A percentile compares a stretch with the other conserved stretches of the same genome.
phyloP scores from a whole-genome alignment of 805 yeast species.

The Zygosaccharomyces pseudorouxii region DNA sequence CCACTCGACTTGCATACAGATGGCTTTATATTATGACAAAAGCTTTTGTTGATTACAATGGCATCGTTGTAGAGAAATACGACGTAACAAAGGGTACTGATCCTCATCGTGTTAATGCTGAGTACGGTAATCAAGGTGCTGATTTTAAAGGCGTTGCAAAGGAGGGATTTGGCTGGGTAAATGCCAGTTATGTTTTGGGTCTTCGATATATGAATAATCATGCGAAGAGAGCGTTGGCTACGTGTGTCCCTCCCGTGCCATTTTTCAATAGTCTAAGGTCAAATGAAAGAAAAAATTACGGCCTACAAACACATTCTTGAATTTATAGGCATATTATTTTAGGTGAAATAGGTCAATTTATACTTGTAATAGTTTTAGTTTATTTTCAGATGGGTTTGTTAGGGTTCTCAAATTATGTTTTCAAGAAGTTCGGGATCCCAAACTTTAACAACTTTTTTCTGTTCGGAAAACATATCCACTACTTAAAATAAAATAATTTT shows the following conservation, averaged over 20 bases:
- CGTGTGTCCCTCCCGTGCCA: constrained; percentile 66
- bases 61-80: constrained; percentile 93
- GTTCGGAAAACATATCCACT: background rate
- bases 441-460: background rate
- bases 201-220: constrained; percentile 58
- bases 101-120: constrained; percentile 91
- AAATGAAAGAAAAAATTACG: constrained; percentile 39
- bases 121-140: constrained; percentile 94
- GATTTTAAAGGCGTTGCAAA: constrained; percentile 89
- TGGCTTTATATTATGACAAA: constrained; percentile 90
- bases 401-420: too few species aligned
- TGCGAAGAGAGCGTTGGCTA: constrained; percentile 73
- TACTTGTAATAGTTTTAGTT: background rate
- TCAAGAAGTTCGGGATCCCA: background rate
- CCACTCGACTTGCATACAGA: constrained; percentile 70
- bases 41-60: constrained; percentile 87
- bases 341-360: background rate
- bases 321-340: background rate
- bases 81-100: constrained; percentile 78
- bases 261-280: constrained; percentile 49
- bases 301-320: constrained; percentile 11
- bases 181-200: constrained; percentile 77
- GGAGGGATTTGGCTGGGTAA: constrained; percentile 99
- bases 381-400: background rate
- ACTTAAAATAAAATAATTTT: background rate